Base-by-base conservation (phyloP, 768 basidiomycete genomes). In the Phallus indusiatus region DNA sequence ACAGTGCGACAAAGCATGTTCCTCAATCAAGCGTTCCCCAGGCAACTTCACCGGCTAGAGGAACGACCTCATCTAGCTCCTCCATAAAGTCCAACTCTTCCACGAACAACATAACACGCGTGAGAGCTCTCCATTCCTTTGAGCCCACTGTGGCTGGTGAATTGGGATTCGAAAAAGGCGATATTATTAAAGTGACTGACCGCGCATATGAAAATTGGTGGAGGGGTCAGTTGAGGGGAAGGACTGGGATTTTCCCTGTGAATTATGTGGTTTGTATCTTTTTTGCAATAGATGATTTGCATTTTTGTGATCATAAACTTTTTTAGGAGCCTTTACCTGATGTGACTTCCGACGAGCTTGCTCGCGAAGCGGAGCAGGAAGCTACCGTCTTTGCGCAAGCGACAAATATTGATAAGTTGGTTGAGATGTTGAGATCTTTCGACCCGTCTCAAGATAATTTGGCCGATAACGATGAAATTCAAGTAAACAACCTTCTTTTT, bases 181-280 rank as follows among this genome's bases (percentile, higher is more conserved):
- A 96, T 63, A 77, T 95, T 50, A 93, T 97, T 75, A 92, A 93
- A 67, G 94, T 98, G 14, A 85, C 97, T 21, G 93, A 96, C 69
- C 82, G 92, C 22, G 88, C 86, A 21, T 95, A 95, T 71, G 88
- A 90, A 65, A 93, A 96, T 68, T 98, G 95, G 95, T 97, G 94
- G 92, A 74, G 91, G 21, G 95, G 95, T 0, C 93, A 96, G 64
- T 71, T 94, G 49, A 88, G 84, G 67, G 94, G 91, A 0, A 75
- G 89, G 60, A 92, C 93, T 2, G 93, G 93, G 48, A 98, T 98
- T 51, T 97, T 98, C 71, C 95, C 95, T 0, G 91, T 95, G 18
- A 96, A 95, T 70, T 96, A 97, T 74, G 92, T 97, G 65, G 91
- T 90, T 65, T 7, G 86, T 79, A 37, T 61, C 3, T 9, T 5